Evolutionary conservation across 108 stramenopile species (phyloP).

Genomic region (Schizochytrium sp.): DNA sequence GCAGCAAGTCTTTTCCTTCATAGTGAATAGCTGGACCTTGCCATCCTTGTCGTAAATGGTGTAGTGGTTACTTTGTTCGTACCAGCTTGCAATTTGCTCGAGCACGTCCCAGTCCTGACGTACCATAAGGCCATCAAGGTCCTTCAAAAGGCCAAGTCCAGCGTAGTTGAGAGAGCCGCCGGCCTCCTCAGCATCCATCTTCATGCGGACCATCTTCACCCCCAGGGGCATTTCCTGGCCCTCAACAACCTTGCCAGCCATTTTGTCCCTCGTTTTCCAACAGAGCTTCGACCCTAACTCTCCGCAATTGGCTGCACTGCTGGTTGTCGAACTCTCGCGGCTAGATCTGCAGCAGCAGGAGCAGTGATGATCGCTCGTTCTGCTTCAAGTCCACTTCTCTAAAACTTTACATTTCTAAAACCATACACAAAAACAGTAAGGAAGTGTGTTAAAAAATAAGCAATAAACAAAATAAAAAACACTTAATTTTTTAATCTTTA

Average conservation of each 20-base stretch:
- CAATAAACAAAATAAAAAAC: too few species aligned
- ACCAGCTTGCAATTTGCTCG: constrained; percentile 54
- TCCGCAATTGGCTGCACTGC: too few species aligned
- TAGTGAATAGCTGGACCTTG: constrained; percentile 54
- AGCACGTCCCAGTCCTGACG: constrained; percentile 52
- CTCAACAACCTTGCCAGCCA: background rate
- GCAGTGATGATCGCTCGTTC: too few species aligned
- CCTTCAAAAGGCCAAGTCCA: constrained; percentile 25
- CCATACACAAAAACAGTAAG: too few species aligned
- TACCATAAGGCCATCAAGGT: constrained; percentile 48
- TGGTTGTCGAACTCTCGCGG: too few species aligned
- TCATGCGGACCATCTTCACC: constrained; percentile 21
- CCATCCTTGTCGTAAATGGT: constrained; percentile 59
- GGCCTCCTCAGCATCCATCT: constrained; percentile 32
- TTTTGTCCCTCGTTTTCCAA: background rate
- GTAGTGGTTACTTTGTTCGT: constrained; percentile 48
- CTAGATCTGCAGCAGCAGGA: too few species aligned
- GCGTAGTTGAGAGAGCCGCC: constrained; percentile 37
- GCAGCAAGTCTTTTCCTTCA: constrained; percentile 52
- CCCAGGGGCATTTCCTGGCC: constrained; percentile 15
- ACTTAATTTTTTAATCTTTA: too few species aligned
- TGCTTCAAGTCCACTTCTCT: too few species aligned
- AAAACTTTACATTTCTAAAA: too few species aligned
- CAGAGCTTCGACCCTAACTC: too few species aligned
- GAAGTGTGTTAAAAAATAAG: too few species aligned